Base-by-base conservation (phyloP, 208 protist species). In the Vickermania ingenoplastis region DNA sequence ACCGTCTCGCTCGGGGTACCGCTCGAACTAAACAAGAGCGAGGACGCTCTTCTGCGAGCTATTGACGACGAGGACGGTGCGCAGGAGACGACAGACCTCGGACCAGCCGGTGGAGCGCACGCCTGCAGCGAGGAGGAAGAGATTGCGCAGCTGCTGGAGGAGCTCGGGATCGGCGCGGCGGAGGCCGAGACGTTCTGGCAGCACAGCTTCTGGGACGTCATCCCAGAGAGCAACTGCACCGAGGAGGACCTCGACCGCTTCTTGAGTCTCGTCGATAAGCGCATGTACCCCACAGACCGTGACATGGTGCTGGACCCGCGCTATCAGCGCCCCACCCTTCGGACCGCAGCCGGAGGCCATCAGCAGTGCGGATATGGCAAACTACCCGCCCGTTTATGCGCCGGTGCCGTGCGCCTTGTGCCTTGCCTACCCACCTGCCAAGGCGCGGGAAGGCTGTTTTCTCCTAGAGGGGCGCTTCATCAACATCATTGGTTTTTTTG, bases 401-500 rank as follows among this genome's bases (percentile, higher is more conserved):
- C 86, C 86, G 0, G 68, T 88, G 2, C 86, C 86, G 14, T 92
- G 86, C 63, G 86, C 81, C 5, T 56, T 92, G 31, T 92, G 86
- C 63, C 79, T 92, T 23, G 81, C 75, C 31, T 92, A 86, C 65
- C 77, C 77, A 0, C 73, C 82, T 24, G 79, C 75, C 24, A 86
- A 89, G 65, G 77, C 83, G 52, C 79, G 86, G 3, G 60, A 65
- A 7, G 81, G 81, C 31, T 79, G 81, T 59, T 85, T 89, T 55
- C 14, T 53, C 3, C 68, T 87, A 52, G 70, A 77, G 21, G 86
- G 86, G 0, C 73, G 86, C 1, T 81, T 75, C 30, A 80, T 87
- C 51, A 88, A 88, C 63, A 81, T 92, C 41, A 92, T 92, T 61
- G 86, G 86, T 13, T 89, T 83, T 62, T 89, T 92, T 79, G 86